These are phyloP conservation scores for Pharus latifolius DNA, from an alignment of 176 grass and related monocot species.

Conservation along the genomic window DNA sequence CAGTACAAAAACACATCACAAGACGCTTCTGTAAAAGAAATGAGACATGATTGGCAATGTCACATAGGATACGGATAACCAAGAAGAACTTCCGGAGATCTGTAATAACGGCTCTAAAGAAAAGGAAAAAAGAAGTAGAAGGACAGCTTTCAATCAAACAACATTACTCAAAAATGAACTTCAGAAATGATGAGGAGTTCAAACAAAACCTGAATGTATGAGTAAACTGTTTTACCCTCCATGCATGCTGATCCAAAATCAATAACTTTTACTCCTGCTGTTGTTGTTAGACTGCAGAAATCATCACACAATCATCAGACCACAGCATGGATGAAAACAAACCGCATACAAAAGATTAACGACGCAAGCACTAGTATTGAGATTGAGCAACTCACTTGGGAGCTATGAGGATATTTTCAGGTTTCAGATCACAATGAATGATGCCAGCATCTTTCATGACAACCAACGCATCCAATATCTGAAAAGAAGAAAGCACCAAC, in stretches of 20 bases:
- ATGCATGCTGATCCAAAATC: constrained; percentile 99
- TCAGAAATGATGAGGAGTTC: constrained; percentile 13
- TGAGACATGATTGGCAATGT: constrained; percentile 5
- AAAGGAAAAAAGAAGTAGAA: constrained; percentile 32
- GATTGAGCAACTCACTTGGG: constrained; percentile 43
- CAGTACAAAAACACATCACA: neutral
- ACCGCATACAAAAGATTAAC: constrained; percentile 1
- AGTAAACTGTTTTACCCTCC: constrained; percentile 90
- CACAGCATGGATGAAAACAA: constrained; percentile 13
- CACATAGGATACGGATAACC: constrained; percentile 97
- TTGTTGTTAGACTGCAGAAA: constrained; percentile 69
- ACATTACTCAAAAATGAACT: constrained; percentile 5
- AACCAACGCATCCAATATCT: constrained; percentile 94
- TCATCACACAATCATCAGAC: constrained; percentile 18
- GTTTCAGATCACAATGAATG: constrained; percentile 99
- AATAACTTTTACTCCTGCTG: constrained; percentile 95
- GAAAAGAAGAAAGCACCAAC: constrained; percentile 13
- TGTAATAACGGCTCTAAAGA: constrained; percentile 97
- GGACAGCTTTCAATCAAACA: constrained; percentile 16
- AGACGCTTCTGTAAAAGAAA: constrained; percentile 8
- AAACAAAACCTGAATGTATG: constrained; percentile 89
- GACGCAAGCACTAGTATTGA: constrained; percentile 10
- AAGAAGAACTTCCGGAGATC: constrained; percentile 95
- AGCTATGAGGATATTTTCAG: constrained; percentile 97
- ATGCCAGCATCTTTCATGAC: constrained; percentile 96